A percentile compares a stretch with the other conserved stretches of the same genome.
Evolutionary conservation across 345 rosid genomes (phyloP).

Genomic region (Murraya paniculata): DNA sequence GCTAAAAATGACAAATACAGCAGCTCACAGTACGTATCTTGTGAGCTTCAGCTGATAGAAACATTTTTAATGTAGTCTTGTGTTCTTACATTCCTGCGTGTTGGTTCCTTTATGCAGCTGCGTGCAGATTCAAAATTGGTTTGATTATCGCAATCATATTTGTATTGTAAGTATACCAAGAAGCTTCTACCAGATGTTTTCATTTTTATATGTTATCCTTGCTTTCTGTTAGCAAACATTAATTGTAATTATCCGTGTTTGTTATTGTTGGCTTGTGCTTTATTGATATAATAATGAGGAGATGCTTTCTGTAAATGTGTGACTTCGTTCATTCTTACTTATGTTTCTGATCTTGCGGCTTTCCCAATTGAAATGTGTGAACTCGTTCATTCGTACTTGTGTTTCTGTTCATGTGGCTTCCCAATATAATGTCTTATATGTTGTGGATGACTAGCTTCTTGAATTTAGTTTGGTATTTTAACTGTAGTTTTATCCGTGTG

Average conservation of each 20-base stretch:
- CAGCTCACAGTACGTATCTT: constrained; percentile 46
- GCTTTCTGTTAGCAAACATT: not conserved
- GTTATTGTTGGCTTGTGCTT: constrained; percentile 11
- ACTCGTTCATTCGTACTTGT: not conserved
- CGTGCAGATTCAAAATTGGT: constrained; percentile 68
- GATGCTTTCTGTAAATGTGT: not conserved
- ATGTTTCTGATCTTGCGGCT: not conserved
- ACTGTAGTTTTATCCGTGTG: constrained; percentile 17
- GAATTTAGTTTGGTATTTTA: constrained; percentile 8
- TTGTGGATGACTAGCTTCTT: constrained; percentile 1
- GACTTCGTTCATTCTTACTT: not conserved
- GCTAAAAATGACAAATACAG: constrained; percentile 50
- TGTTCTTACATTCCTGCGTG: not conserved
- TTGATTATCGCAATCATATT: constrained; percentile 71
- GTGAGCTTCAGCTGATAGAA: constrained; percentile 20
- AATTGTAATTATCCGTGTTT: constrained; percentile 15
- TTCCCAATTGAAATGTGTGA: constrained; percentile 1
- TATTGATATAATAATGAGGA: not conserved
- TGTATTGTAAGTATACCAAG: constrained; percentile 62
- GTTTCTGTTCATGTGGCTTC: not conserved
- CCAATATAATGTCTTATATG: not conserved
- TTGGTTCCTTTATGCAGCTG: constrained; percentile 50
- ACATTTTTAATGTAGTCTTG: not conserved
- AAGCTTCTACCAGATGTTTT: constrained; percentile 5
- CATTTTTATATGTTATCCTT: not conserved